Base-by-base conservation (phyloP, 371 early-diverging fungal species). In the Apophysomyces trapeziformis region DNA sequence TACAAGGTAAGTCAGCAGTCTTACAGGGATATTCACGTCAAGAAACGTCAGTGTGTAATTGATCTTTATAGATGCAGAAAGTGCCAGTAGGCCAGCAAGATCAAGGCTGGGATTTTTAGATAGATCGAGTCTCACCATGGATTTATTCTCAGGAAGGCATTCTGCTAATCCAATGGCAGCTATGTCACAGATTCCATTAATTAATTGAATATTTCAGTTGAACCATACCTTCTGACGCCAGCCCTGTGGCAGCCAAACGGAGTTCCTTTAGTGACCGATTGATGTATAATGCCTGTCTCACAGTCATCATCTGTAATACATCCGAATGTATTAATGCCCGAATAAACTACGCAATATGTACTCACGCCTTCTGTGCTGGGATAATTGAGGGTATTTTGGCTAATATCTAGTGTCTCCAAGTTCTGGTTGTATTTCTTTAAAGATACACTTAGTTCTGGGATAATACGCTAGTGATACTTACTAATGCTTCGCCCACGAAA, bases 91-190 rank as follows among this genome's bases (percentile, higher is more conserved):
- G 6, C 94, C 95, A 4, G 92, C 93, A 78, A 90, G 74, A 45
- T 88, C 89, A 35, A 95, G 88, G 1, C 71, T 78, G 0, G 89
- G 84, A 71, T 95, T 95, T 36, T 82, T 78, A 5, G 92, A 86
- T 45, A 95, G 74, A 69, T 95, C 93, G 65, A 95, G 77, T 56
- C 89, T 80, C 58, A 74, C 75, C 8, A 95, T 73, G 21, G 82
- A 45, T 11, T 76, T 79, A n/a, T 88, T 91, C 60, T 93, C 90
- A 5, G 95, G 91, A 45, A 95, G 68, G 44, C 88, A 83, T 70
- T 95, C 95, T 7, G 95, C 93, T 39, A 95, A 70, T 4, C 86
- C 86, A 57, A 95, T 89, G 7, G 92, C 89, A 50, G 85, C 92
- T 74, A 58, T 12, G 38, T 59, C n/a, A 44, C 36, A 38, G 1